Conservation (phyloP, 257 asterid genomes). For the Solanum clarkiae region DNA sequence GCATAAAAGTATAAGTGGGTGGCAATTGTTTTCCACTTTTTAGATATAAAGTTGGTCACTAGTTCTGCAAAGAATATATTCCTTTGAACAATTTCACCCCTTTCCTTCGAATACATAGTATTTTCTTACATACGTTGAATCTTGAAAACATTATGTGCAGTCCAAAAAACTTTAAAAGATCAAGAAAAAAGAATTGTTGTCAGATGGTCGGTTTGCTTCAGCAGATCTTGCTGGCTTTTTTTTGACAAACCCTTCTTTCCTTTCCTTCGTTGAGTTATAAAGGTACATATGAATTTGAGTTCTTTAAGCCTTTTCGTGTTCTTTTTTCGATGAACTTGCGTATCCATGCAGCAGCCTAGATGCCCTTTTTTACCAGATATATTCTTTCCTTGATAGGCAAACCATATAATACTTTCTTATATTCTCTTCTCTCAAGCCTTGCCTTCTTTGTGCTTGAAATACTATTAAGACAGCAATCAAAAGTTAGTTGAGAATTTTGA, state of each 20-base stretch:
- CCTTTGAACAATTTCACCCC: neutral
- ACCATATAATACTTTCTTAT: neutral
- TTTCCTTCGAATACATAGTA: neutral
- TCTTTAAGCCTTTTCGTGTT: neutral
- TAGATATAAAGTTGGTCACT: neutral
- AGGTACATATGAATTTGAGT: neutral
- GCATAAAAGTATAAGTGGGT: neutral
- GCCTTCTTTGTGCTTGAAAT: neutral
- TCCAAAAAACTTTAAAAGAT: neutral
- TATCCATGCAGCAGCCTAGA: constrained; percentile 32
- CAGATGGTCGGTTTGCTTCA: constrained; percentile 7
- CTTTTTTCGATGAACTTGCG: constrained; percentile 13
- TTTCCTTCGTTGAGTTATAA: neutral
- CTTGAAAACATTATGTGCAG: neutral
- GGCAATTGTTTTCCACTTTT: neutral
- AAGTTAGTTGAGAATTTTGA: neutral
- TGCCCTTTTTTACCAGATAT: constrained; percentile 8
- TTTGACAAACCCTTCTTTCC: neutral
- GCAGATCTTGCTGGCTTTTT: neutral
- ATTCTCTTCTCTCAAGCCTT: neutral
- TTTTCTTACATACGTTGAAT: neutral
- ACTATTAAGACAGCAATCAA: neutral
- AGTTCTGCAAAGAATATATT: neutral
- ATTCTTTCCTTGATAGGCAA: neutral
- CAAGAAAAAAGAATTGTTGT: neutral